These are phyloP conservation scores for Hanseniaspora pseudoguilliermondii DNA, from an alignment of 805 yeast genomes.

Conservation along the genomic window DNA sequence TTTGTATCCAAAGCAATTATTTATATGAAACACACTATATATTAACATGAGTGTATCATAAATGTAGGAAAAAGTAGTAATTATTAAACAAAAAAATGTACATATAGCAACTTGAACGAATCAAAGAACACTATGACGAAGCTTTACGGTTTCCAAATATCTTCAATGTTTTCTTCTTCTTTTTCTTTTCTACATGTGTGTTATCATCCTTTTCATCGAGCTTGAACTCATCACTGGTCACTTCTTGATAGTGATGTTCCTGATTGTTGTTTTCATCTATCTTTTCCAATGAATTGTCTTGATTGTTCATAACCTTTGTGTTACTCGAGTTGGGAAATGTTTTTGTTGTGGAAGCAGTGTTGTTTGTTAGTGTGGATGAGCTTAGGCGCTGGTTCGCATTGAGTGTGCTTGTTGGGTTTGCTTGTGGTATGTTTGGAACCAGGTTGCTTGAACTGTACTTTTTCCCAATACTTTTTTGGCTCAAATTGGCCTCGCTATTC, in stretches of 20 bases:
- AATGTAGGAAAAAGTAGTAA: not conserved
- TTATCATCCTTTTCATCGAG: not conserved
- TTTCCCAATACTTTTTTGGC: not conserved
- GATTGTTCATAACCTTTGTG: not conserved
- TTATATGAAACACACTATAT: not conserved
- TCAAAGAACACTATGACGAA: not conserved
- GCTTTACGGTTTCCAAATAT: conserved; percentile 8
- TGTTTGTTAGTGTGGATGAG: not conserved
- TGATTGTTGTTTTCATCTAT: not conserved
- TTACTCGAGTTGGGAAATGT: not conserved
- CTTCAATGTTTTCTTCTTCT: not conserved
- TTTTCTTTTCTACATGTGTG: not conserved
- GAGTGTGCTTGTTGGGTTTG: not conserved
- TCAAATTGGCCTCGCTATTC: not conserved
- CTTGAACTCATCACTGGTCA: conserved; percentile 9
- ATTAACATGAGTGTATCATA: not conserved
- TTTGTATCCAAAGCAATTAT: too few species aligned
- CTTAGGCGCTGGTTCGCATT: not conserved
- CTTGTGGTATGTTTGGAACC: not conserved
- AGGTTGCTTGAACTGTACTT: not conserved
- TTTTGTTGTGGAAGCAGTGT: not conserved
- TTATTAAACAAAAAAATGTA: not conserved
- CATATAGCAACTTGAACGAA: not conserved
- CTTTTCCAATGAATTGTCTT: not conserved
- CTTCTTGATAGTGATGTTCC: not conserved